These are phyloP conservation scores for Bipolaris victoriae DNA, from an alignment of 2,329 filamentous ascomycete species.

Conservation along the genomic window DNA sequence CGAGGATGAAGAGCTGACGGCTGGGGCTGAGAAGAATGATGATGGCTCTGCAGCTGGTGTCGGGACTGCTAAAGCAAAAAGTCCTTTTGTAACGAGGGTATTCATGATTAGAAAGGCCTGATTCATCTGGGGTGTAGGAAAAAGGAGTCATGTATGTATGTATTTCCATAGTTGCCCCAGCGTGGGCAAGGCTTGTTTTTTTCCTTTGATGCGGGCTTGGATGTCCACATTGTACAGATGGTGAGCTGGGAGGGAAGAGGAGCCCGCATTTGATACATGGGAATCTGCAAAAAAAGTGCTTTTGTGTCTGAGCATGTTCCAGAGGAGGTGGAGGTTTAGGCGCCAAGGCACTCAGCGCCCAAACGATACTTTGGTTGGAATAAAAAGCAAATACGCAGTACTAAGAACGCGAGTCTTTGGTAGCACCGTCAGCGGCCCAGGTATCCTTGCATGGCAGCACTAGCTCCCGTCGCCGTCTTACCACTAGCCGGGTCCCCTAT, in stretches of 20 bases:
- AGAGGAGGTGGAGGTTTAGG: not conserved
- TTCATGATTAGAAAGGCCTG: slow-evolving; percentile 42
- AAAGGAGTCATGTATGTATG: not conserved
- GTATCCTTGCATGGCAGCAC: slow-evolving; percentile 8
- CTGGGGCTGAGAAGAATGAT: slow-evolving; percentile 34
- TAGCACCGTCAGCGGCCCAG: not conserved
- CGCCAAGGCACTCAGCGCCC: not conserved
- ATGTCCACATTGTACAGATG: not conserved
- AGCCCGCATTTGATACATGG: not conserved
- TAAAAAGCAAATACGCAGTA: slow-evolving; percentile 1
- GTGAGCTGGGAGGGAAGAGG: not conserved
- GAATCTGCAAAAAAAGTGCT: not conserved
- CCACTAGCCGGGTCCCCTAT: slow-evolving; percentile 20
- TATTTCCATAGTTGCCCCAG: not conserved
- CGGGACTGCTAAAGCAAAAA: slow-evolving; percentile 12
- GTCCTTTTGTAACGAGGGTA: slow-evolving; percentile 37
- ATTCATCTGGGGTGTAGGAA: not conserved
- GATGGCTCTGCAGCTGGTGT: slow-evolving; percentile 32
- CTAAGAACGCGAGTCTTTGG: not conserved
- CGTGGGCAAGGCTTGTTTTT: too few species aligned
- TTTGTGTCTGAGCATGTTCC: not conserved
- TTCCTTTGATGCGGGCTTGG: not conserved
- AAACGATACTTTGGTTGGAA: not conserved
- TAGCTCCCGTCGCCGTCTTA: slow-evolving; percentile 24
- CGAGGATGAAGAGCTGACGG: slow-evolving; percentile 54